Percentiles rank a stretch among this genome's conserved stretches.
Conservation (phyloP, 1,284 basidiomycete genomes). For the Schizopora paradoxa region DNA sequence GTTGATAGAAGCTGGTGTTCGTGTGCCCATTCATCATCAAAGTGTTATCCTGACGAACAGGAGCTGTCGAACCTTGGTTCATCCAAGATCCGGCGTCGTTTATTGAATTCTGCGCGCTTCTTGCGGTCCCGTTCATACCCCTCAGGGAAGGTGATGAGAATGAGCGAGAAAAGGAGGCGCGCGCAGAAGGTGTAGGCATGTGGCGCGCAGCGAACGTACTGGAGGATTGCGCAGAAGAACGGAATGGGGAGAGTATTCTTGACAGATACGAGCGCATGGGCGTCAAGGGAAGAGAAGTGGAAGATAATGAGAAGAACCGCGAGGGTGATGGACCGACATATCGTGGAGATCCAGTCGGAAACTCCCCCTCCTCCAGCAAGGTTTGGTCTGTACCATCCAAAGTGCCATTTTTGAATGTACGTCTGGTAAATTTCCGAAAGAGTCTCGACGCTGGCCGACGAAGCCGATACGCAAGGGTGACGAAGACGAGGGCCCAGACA, state of each 20-base stretch:
- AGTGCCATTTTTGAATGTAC: constrained; percentile 31
- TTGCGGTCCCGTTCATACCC: constrained; percentile 10
- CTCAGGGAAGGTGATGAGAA: constrained; percentile 15
- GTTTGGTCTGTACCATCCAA: constrained; percentile 38
- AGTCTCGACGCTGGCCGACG: constrained; percentile 46
- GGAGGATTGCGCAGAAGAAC: constrained; percentile 8
- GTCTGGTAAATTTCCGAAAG: constrained; percentile 43
- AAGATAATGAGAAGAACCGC: constrained; percentile 19
- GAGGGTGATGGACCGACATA: constrained; percentile 7
- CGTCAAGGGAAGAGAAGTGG: constrained; percentile 32
- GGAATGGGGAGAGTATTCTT: constrained; percentile 8
- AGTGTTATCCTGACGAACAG: constrained; percentile 28
- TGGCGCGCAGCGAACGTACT: constrained; percentile 12
- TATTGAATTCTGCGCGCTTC: constrained; percentile 1
- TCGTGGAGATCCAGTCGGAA: constrained; percentile 10
- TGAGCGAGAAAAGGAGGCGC: constrained; percentile 17
- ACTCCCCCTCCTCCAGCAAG: constrained; percentile 56
- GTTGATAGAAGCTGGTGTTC: constrained; percentile 23
- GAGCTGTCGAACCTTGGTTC: constrained; percentile 20
- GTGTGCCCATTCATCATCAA: constrained; percentile 9
- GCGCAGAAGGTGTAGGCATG: constrained; percentile 12
- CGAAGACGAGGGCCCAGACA: constrained; percentile 35
- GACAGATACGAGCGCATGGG: constrained; percentile 14
- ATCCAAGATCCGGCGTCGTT: constrained; percentile 5
- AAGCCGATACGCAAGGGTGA: constrained; percentile 46